Conservation (phyloP, 1,284 basidiomycete species). For the Ceratorhiza oryzae-sativae region DNA sequence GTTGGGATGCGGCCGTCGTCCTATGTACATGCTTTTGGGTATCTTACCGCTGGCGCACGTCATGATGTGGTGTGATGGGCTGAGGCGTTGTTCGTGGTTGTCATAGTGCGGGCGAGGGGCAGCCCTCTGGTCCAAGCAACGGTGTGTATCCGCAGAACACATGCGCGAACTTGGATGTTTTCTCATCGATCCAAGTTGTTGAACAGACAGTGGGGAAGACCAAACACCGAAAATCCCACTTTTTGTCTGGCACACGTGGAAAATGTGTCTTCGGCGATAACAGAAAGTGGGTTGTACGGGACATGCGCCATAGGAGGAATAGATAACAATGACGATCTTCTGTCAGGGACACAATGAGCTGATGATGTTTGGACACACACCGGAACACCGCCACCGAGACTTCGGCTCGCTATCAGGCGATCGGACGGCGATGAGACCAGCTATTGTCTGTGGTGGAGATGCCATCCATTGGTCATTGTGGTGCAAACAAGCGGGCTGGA, state of each 20-base stretch:
- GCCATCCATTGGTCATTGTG: conserved; percentile 26
- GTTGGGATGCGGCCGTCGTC: too few species aligned
- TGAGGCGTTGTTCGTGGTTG: too few species aligned
- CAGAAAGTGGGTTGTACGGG: neutral
- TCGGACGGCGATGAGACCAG: neutral
- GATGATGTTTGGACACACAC: neutral
- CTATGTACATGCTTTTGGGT: too few species aligned
- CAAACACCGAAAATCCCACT: neutral
- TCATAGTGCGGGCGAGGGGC: too few species aligned
- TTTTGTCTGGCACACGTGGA: neutral
- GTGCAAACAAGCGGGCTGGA: conserved; percentile 15
- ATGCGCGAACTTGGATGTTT: too few species aligned
- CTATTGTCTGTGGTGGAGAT: conserved; percentile 31
- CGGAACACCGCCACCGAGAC: conserved; percentile 1
- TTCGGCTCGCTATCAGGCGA: neutral
- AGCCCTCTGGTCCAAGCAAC: too few species aligned
- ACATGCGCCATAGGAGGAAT: neutral
- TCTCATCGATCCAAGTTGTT: neutral
- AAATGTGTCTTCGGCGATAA: neutral
- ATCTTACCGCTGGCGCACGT: too few species aligned
- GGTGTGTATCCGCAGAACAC: too few species aligned
- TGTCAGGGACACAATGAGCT: neutral
- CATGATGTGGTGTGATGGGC: too few species aligned
- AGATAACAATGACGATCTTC: neutral
- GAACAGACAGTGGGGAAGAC: neutral